A percentile compares a stretch with the other conserved stretches of the same genome.
These are phyloP conservation scores for Coemansia sp. DNA, from an alignment of 192 early-diverging fungal species.

Conservation along the genomic window DNA sequence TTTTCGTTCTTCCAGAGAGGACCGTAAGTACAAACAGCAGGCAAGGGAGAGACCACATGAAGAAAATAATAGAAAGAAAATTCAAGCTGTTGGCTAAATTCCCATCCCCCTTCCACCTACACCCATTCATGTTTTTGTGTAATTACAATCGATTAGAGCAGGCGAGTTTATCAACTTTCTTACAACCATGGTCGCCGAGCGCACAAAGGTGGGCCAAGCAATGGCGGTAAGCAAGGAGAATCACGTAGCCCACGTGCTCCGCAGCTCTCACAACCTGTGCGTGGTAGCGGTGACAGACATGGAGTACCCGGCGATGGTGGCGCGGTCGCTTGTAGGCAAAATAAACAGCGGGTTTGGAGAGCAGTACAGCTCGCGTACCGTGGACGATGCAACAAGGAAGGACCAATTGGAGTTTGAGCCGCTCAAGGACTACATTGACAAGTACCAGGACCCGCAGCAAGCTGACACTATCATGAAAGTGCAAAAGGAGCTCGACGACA, in stretches of 20 bases:
- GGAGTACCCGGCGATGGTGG: conserved; percentile 89
- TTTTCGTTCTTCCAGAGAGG: conserved; percentile 89
- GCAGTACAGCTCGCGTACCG: conserved; percentile 54
- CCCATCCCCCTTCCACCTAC: too few relatives aligned
- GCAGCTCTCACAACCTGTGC: conserved; percentile 70
- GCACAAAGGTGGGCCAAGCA: conserved; percentile 77
- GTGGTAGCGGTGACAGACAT: conserved; percentile 80
- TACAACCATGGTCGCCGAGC: conserved; percentile 79
- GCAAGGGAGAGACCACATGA: neutral
- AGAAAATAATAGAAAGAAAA: neutral
- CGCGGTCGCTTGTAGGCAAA: conserved; percentile 83
- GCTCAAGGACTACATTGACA: conserved; percentile 69
- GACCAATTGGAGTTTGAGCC: conserved; percentile 62
- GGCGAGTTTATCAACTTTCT: conserved; percentile 91
- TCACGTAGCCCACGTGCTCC: conserved; percentile 82
- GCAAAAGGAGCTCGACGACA: conserved; percentile 96
- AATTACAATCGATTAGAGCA: conserved; percentile 52
- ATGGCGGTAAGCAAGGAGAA: conserved; percentile 80
- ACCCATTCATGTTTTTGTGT: neutral
- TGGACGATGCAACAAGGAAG: conserved; percentile 42
- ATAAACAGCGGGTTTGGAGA: conserved; percentile 85
- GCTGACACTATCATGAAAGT: conserved; percentile 92
- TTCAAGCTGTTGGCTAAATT: neutral
- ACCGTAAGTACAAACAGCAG: conserved; percentile 54
- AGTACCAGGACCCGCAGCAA: conserved; percentile 91